Evolutionary conservation across 352 stramenopile species (phyloP), one percentile per base, ranked within the genome.

Genomic region (Phytophthora melonis): DNA sequence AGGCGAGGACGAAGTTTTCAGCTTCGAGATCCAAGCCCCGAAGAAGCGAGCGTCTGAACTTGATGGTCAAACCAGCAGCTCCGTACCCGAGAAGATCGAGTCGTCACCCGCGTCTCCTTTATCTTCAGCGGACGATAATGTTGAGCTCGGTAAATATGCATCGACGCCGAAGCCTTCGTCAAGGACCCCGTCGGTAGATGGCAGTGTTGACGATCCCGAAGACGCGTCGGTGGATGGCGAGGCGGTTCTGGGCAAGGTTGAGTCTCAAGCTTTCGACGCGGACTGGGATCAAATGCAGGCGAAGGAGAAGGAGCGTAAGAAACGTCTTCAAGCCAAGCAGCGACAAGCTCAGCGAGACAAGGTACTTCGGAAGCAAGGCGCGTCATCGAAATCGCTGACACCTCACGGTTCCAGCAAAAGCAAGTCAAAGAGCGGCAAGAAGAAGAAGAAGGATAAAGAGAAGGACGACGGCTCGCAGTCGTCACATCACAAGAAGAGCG

Each of bases 291-390:
- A 81, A 58, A 79, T 95, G 79, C 88, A 95, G 66, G 79, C 78
- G 41, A 79, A 92, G 71, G 88, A 93, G 63, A 92, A 90, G 43
- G 84, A 93, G 52, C 83, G 88, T 11, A 87, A 87, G 65, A 91
- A 91, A 58, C 80, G 80, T 43, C 57, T 93, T 27, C 84, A 91
- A 72, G 58, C 84, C 18, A 95, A 93, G 47, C 88, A 95, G 54
- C 80, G 88, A 0, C 88, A 95, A 73, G 86, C 85, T 16, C 88
- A 93, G 53, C 83, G 86, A n/a, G 86, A 95, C 14, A 93, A 93
- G 57, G 55, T 92, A 14, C 63, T 92, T 11, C 91, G 91, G 63
- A 93, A 93, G 53, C 82, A 90, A 70, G 62, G 70, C 7, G 55
- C 54, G 10, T 77, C 65, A 2, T 75, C 72, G 1, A 84, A 76